Evolutionary conservation across 805 yeast species (phyloP), one percentile per base, ranked within the genome.

Genomic region (Spathaspora passalidarum): DNA sequence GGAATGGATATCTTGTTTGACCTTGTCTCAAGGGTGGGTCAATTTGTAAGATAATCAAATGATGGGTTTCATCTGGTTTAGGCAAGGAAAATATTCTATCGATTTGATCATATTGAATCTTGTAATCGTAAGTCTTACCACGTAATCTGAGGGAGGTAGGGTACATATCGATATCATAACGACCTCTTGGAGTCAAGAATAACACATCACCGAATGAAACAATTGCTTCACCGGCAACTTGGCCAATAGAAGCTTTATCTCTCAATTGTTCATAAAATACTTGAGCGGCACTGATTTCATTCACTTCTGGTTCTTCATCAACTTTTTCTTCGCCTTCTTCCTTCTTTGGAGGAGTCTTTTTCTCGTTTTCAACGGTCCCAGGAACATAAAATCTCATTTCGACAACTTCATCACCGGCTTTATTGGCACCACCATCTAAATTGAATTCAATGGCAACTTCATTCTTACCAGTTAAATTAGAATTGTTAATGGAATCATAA

Each of bases 1-100:
- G 72, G 63, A 88, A 94, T 35, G 97, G 96, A 60, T 94, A 92
- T 49, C 96, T 81, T 0, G 99, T 94, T 69, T 94, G 98, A 46
- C 99, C 99, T 69, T 94, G 99, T 64, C 98, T 83, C 53, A 94
- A 73, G 2, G 99, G 99, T 20, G 99, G 99, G 55, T 92, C 97
- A 39, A 94, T 86, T 59, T 95, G 97, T 49, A 92, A 71, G 5
- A 94, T 84, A 61, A 94, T 75, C 53, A 91, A 72, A 63, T 92
- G 96, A 62, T 92, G 96, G 37, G 86, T 75, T 50, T 90, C 97
- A 65, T 94, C 99, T 0, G 96, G 90, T 61, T 89, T 90, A 20
- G 99, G 99, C 54, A 94, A 75, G 11, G 96, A 82, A 56, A 94
- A 92, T 32, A 94, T 82, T 59, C 97, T 79, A 66, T 90, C 96